Base-by-base conservation (phyloP, 1,139 yeast genomes). In the Hyphopichia burtonii region DNA sequence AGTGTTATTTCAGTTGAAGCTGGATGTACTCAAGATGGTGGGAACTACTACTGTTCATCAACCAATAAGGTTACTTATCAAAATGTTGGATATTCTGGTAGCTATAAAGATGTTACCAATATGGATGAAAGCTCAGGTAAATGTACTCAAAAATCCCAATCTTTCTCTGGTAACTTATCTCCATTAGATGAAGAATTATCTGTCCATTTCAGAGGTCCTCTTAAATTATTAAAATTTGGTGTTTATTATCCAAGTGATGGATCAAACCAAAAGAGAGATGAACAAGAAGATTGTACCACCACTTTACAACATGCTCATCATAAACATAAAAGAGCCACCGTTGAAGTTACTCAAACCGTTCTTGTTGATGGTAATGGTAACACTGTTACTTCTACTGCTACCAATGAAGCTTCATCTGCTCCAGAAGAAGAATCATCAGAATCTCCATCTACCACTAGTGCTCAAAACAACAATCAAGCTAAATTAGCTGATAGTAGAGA, bases 121-220 rank as follows among this genome's bases (percentile, higher is more conserved):
- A 71, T 72, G 65, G 63, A 78, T 53, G 76, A 75, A 42, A 57
- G 63, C 35, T 51, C 68, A 25, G 81, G 78, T 30, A 48, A 63
- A 15, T 84, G 93, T 68, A 51, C 77, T 15, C 83, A 86, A 60
- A 66, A 67, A 47, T 55, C 72, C 39, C 52, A 65, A 30, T 56
- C 74, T 40, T 83, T 85, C 59, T 63, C 72, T 16, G 93, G 93
- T 34, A 62, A 75, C 43, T 77, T 82, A 62, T 69, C 90, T 37
- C 94, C 94, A 14, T 64, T 85, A 43, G 71, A 83, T 49, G 83
- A 78, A 51, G 88, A 82, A 54, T 66, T 86, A 41, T 82, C 90
- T n/a, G 87, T 85, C 28, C 94, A 86, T 61, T 78, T 85, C 63
- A 80, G 94, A 71, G 94, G 94, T 51, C 94, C 94, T 18, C 59